Base-by-base conservation (phyloP, 139 green algal species). In the Chlamydomonas incerta region DNA sequence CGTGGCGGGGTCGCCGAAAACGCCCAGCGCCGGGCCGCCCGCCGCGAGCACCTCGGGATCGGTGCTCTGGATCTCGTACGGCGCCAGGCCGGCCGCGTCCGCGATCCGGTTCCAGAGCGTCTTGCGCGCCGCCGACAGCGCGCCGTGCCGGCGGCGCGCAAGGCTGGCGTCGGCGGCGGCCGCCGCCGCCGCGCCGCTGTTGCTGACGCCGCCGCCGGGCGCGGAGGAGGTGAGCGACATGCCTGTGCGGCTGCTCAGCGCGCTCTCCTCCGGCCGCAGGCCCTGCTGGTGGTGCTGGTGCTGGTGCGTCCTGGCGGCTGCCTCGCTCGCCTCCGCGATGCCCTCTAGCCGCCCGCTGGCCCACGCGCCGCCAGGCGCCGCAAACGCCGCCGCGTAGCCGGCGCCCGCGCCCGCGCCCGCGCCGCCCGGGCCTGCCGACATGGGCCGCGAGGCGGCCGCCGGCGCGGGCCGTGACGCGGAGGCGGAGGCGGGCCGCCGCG, bases 21-120 rank as follows among this genome's bases (percentile, higher is more conserved):
- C 73, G 50, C 29, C 52, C 31, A 63, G 14, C 4, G 60, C 60
- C 2, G 60, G 60, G 17, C 23, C 24, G 60, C 60, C 60, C 41
- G 41, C 41, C n/a, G n/a, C 29, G 10, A 37, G 65, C 4, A 37
- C 14, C 65, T 46, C 65, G 14, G 65, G 65, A 2, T 28, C n/a
- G n/a, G 14, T 9, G n/a, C 4, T 46, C 35, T 82, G 74, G 26
- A 69, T 55, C 35, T 82, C 74, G 57, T 71, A 82, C 55, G 63
- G 63, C 62, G 21, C 41, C 29, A 87, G 15, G 24, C 81, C 81
- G 26, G 81, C 52, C 15, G 58, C 34, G 68, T 69, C 81, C 13
- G 81, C 81, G 35, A 87, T 79, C 21, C 58, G 58, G 29, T 21
- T 9, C 81, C 81, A 87, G 17, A 87, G 55, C 24, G 81, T 70